Base-by-base conservation (phyloP, 495 filamentous ascomycete genomes). In the Aspergillus nanangensis region DNA sequence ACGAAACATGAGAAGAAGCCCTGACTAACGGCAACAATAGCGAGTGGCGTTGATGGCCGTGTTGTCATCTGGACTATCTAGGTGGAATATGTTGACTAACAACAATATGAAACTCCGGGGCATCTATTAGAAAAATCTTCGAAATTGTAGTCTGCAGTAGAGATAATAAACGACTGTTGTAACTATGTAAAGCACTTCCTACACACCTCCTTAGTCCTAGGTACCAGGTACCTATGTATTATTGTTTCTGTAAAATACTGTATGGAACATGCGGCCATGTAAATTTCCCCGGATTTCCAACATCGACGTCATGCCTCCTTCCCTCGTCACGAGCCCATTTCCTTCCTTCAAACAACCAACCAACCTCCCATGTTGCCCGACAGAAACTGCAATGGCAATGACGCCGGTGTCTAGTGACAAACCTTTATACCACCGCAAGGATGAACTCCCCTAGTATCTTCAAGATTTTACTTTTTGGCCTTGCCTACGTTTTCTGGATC, bases 11-110 rank as follows among this genome's bases (percentile, higher is more conserved):
- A 9, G 36, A 38, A 17, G 8, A 52, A 48, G n/a, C 29, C 9
- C 20, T 41, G 44, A 56, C 75, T 80, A 73, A 80, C 52, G 25
- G 25, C 44, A 19, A 11, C 59, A 11, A 52, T 55, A 92, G 87
- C 89, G 40, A 95, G 86, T 62, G 90, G 90, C 45, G 90, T 97
- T 38, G 93, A 98, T 67, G 93, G 93, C 43, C 83, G 94, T 67
- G 75, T 97, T 46, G 94, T 97, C 34, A 80, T 98, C 50, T 97
- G 75, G 83, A 75, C 69, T 7, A 54, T 58, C 18, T 75, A 58
- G 24, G 14, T n/a, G n/a, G n/a, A n/a, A 15, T 10, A 42, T 18
- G 32, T 15, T 27, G 3, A 18, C 1, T 18, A 32, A 23, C 14
- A n/a, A 42, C 23, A 17, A 11, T 24, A 19, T 3, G 17, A 44